Evolutionary conservation across 768 basidiomycete genomes (phyloP).

Genomic region (Coprinopsis sp.): DNA sequence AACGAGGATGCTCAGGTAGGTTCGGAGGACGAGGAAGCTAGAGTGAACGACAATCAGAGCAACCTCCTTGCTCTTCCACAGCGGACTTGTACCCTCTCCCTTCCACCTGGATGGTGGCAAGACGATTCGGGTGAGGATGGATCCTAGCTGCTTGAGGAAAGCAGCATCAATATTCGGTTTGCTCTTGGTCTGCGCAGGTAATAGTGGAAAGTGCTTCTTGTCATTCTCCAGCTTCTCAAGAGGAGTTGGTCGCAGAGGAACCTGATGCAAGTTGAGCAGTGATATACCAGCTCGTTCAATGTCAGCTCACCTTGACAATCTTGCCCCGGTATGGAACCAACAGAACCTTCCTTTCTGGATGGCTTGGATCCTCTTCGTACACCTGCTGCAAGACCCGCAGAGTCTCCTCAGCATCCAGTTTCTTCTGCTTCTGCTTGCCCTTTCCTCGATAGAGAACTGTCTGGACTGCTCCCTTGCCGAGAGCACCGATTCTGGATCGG

Average conservation of each 20-base stretch:
- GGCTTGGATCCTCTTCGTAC: constrained; percentile 55
- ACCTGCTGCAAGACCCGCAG: constrained; percentile 52
- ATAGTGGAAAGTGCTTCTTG: constrained; percentile 56
- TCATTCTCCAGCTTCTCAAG: constrained; percentile 46
- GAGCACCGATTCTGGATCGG: constrained; percentile 37
- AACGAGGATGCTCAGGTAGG: constrained; percentile 82
- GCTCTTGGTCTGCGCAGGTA: constrained; percentile 33
- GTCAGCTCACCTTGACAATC: constrained; percentile 51
- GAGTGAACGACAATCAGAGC: constrained; percentile 75
- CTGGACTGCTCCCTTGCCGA: constrained; percentile 29
- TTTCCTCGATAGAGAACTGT: constrained; percentile 17
- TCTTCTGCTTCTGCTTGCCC: constrained; percentile 17
- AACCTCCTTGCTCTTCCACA: constrained; percentile 57
- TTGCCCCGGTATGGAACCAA: constrained; percentile 62
- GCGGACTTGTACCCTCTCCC: constrained; percentile 8
- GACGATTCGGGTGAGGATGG: constrained; percentile 68
- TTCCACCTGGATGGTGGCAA: constrained; percentile 45
- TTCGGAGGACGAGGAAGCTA: constrained; percentile 78
- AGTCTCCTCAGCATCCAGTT: constrained; percentile 37
- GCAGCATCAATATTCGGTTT: constrained; percentile 67
- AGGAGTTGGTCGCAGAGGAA: constrained; percentile 45
- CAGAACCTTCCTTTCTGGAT: constrained; percentile 47
- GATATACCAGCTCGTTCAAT: neutral
- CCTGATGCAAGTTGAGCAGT: constrained; percentile 21
- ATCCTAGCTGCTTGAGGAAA: constrained; percentile 68